phyloP scores from a whole-genome alignment of 23 red algal genomes.

The Gracilaria caudata region DNA sequence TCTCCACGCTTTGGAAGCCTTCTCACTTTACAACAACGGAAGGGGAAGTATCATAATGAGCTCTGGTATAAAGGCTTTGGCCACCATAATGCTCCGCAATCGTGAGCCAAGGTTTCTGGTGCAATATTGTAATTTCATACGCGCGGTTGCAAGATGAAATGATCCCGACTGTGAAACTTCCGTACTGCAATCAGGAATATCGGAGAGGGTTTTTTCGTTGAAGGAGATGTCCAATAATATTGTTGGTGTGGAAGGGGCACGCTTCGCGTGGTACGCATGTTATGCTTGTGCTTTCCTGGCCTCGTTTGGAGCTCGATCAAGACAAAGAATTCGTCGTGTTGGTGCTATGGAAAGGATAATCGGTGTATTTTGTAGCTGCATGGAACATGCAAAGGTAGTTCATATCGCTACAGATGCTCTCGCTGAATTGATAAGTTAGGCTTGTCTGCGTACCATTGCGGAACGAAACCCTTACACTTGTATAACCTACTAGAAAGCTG shows the following conservation, averaged over 20 bases:
- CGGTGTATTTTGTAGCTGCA: constrained; percentile 20
- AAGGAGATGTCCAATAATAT: constrained; percentile 54
- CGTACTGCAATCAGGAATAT: constrained; percentile 51
- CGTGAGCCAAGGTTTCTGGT: constrained; percentile 58
- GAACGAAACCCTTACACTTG: too few species aligned
- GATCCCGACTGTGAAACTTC: constrained; percentile 54
- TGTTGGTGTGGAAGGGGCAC: constrained; percentile 46
- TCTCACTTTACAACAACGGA: constrained; percentile 53
- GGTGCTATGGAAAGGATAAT: constrained; percentile 47
- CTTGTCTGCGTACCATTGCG: too few species aligned
- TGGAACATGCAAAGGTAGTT: constrained; percentile 46
- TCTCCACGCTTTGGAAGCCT: constrained; percentile 40
- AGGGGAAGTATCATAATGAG: constrained; percentile 62
- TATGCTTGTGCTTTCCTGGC: constrained; percentile 64
- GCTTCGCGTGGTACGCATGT: constrained; percentile 43
- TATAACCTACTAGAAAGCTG: too few species aligned
- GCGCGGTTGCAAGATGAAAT: constrained; percentile 51
- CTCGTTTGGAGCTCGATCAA: constrained; percentile 48
- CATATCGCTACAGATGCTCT: constrained; percentile 57
- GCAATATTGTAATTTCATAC: constrained; percentile 56
- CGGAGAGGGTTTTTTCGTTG: constrained; percentile 32
- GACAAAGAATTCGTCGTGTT: constrained; percentile 38
- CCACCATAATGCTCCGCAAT: constrained; percentile 57
- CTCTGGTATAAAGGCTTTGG: constrained; percentile 51
- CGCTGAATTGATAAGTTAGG: constrained; percentile 61